A percentile compares a stretch with the other conserved stretches of the same genome.
phyloP scores from a whole-genome alignment of 129 eudicot species.

The Ambrosia trifida region DNA sequence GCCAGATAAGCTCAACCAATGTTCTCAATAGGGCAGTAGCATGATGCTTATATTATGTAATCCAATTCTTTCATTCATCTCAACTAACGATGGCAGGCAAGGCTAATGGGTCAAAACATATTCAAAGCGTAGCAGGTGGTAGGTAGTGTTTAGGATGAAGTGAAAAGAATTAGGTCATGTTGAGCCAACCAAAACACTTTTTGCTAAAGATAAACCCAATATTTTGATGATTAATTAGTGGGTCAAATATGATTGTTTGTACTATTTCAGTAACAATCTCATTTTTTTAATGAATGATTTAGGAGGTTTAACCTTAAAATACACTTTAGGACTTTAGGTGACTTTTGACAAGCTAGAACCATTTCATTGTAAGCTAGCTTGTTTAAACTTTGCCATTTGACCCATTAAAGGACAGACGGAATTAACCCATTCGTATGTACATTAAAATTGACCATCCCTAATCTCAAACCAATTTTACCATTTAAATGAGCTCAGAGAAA shows the following conservation, averaged over 20 bases:
- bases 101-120: background rate
- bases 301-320: background rate
- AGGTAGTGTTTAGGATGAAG: background rate
- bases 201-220: background rate
- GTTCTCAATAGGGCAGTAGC: background rate
- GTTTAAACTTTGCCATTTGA: background rate
- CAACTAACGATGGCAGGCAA: background rate
- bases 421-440: background rate
- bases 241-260: background rate
- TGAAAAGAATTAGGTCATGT: background rate
- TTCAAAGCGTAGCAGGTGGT: background rate
- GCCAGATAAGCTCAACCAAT: background rate
- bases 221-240: background rate
- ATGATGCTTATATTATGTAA: constrained; percentile 5
- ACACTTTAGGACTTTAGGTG: background rate
- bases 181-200: background rate
- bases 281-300: background rate
- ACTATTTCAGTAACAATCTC: background rate
- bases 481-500: background rate
- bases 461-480: background rate
- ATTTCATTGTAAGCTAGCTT: background rate
- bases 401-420: background rate
- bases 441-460: background rate
- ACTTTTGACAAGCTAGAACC: background rate
- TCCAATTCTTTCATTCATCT: background rate